Percentiles rank a stretch among this genome's conserved stretches.
phyloP scores from a whole-genome alignment of 2,329 filamentous ascomycete genomes.

The Diaporthe caulivora region DNA sequence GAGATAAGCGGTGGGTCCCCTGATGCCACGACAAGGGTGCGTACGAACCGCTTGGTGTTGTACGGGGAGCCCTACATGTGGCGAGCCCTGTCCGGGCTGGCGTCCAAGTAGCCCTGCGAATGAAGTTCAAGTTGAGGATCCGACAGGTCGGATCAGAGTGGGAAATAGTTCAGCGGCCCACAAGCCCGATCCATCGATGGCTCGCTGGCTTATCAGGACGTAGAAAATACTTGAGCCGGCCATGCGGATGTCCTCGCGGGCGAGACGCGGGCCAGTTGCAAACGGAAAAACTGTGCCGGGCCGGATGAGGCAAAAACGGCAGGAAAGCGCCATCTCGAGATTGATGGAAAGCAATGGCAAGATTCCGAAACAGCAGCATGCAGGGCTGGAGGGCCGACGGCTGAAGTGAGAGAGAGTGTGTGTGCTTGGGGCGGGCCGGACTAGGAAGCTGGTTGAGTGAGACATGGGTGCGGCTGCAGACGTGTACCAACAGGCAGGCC shows the following conservation, averaged over 20 bases:
- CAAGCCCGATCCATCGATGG: slow-evolving; percentile 2
- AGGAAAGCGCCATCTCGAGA: not conserved
- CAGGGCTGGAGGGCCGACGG: slow-evolving; percentile 1
- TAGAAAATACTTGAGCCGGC: not conserved
- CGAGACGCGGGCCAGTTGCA: not conserved
- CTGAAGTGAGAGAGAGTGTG: no score
- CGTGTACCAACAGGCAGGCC: slow-evolving; percentile 23
- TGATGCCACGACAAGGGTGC: not conserved
- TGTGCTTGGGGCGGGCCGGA: not conserved
- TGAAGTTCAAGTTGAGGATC: not conserved
- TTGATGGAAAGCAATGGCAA: not conserved
- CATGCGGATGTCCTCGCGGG: not conserved
- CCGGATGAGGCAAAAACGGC: not conserved
- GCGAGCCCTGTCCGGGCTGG: slow-evolving; percentile 2
- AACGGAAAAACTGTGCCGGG: not conserved
- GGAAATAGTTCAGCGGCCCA: not conserved
- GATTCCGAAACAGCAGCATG: slow-evolving; percentile 23
- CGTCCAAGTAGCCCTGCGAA: not conserved
- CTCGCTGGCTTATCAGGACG: slow-evolving; percentile 15
- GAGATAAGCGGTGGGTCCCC: slow-evolving; percentile 18
- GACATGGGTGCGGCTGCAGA: slow-evolving; percentile 21
- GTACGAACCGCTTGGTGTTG: slow-evolving; percentile 2
- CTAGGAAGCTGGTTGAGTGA: slow-evolving; percentile 28
- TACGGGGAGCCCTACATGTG: not conserved
- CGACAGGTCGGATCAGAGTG: slow-evolving; percentile 16